These are phyloP conservation scores for Plectosphaerella cucumerina DNA, from an alignment of 2,329 filamentous ascomycete genomes.

Conservation along the genomic window DNA sequence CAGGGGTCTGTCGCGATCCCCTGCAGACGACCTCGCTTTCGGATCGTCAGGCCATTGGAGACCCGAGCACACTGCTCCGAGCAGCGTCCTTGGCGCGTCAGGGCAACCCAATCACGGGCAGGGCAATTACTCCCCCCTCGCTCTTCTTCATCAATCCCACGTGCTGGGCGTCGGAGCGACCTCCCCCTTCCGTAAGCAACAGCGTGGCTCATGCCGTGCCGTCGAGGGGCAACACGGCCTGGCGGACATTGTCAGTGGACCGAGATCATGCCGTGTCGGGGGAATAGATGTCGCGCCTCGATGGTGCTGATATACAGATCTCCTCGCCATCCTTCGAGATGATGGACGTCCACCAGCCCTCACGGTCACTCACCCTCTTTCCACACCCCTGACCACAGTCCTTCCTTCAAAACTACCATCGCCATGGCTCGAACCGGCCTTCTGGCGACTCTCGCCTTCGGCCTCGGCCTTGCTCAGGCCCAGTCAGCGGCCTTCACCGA, in stretches of 20 bases:
- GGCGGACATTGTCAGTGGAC: not conserved
- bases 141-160: too few relatives aligned
- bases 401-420: not conserved
- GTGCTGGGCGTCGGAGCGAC: too few relatives aligned
- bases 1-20: too few relatives aligned
- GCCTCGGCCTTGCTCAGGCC: conserved; percentile 16
- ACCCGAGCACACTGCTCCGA: too few relatives aligned
- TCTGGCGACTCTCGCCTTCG: not conserved
- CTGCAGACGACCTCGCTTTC: too few relatives aligned
- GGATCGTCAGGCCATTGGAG: too few relatives aligned
- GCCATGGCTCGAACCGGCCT: not conserved
- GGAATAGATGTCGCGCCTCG: not conserved
- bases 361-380: not conserved
- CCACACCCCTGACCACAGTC: not conserved
- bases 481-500: conserved; percentile 31
- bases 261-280: not conserved
- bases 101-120: too few relatives aligned
- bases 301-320: not conserved
- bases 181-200: too few relatives aligned
- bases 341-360: not conserved
- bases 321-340: not conserved
- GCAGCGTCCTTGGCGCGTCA: too few relatives aligned
- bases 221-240: too few relatives aligned
- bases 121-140: too few relatives aligned
- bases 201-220: too few relatives aligned